Base-by-base conservation (phyloP, 768 basidiomycete genomes). In the Crassisporium funariophilum region DNA sequence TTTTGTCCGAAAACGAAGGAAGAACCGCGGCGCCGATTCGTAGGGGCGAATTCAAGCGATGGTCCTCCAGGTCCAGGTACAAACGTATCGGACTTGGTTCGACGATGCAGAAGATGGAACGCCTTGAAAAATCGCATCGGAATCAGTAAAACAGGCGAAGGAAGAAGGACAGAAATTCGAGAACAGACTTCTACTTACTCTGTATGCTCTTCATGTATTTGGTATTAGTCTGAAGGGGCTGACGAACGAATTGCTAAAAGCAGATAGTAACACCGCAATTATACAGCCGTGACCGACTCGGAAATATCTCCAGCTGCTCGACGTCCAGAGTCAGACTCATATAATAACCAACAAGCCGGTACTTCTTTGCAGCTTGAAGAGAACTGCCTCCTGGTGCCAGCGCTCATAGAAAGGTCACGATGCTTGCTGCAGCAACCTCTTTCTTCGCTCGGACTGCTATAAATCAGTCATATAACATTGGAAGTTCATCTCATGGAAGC, bases 351-450 rank as follows among this genome's bases (percentile, higher is more conserved):
- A 33, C 33, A 3, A 20, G n/a, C 36, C 36, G 16, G 11, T n/a
- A n/a, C 41, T 29, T 33, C 17, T 43, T n/a, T n/a, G n/a, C n/a
- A n/a, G n/a, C n/a, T n/a, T n/a, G n/a, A n/a, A n/a, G n/a, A n/a
- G n/a, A n/a, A n/a, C 17, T 19, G 22, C 22, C 33, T 12, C 19
- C 42, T 33, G 23, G 22, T 31, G 21, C 21, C 20, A 9, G 22
- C 46, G 23, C 33, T 17, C 5, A 33, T 27, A 16, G 13, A n/a
- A 59, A 60, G 51, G 44, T 52, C 35, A 60, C 47, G 41, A 88
- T 92, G 86, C 70, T 92, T 45, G 89, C 89, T 22, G 90, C 84
- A 7, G 91, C 91, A 19, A 82, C 84, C 3, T 90, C 89, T 9
- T 87, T 92, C 70, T 90, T 93, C 62, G 79, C 79, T 24, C 76